phyloP scores from a whole-genome alignment of 345 rosid species.

The Viola odorata region DNA sequence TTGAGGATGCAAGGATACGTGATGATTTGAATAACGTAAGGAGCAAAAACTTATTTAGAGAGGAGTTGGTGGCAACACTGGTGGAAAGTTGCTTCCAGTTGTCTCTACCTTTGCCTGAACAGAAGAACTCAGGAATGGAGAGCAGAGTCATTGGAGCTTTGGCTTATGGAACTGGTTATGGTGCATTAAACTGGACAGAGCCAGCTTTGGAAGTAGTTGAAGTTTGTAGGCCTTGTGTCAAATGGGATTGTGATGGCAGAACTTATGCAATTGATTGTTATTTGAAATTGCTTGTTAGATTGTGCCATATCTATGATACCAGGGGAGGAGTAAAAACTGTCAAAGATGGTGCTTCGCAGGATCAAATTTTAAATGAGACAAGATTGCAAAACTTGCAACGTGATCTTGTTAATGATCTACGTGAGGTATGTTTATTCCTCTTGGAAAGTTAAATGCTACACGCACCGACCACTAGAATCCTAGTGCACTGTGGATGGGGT shows the following conservation, averaged over 20 bases:
- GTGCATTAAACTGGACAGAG: slow-evolving; percentile 97
- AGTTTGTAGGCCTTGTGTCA: slow-evolving; percentile 93
- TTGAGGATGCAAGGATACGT: slow-evolving; percentile 80
- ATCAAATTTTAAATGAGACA: slow-evolving; percentile 90
- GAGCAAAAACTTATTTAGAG: slow-evolving; percentile 88
- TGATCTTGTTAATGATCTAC: slow-evolving; percentile 82
- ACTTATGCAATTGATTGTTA: slow-evolving; percentile 96
- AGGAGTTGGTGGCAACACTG: slow-evolving; percentile 91
- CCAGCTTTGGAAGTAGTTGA: slow-evolving; percentile 97
- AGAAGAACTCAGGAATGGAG: slow-evolving; percentile 89
- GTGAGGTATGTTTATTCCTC: slow-evolving; percentile 50
- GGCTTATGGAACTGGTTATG: slow-evolving; percentile 99
- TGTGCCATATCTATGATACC: slow-evolving; percentile 92
- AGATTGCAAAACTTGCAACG: slow-evolving; percentile 88
- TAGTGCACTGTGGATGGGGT: too few relatives aligned
- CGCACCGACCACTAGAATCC: neutral
- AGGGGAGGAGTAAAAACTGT: slow-evolving; percentile 95
- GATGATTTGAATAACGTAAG: slow-evolving; percentile 78
- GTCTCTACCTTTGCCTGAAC: slow-evolving; percentile 94
- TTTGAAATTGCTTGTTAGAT: slow-evolving; percentile 86
- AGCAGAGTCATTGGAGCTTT: slow-evolving; percentile 97
- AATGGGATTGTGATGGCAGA: slow-evolving; percentile 99
- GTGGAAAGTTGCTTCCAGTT: slow-evolving; percentile 99
- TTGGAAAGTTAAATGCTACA: neutral
- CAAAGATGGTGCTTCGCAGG: slow-evolving; percentile 98